phyloP scores from a whole-genome alignment of 306 rosid species.

The Glycine latifolia region DNA sequence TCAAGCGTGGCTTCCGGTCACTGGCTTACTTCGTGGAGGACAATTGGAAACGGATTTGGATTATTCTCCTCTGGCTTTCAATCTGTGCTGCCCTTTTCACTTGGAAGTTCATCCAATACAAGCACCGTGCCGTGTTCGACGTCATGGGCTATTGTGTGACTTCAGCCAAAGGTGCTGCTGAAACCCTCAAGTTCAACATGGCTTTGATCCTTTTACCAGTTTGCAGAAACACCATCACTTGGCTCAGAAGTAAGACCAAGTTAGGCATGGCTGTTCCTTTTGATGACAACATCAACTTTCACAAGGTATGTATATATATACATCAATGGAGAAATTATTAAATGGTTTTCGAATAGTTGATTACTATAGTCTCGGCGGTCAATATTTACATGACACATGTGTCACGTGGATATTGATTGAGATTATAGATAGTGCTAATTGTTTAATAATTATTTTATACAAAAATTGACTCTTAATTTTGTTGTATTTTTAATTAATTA shows the following conservation, averaged over 20 bases:
- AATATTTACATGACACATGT: background rate
- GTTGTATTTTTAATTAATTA: background rate
- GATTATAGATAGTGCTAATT: too few relatives aligned
- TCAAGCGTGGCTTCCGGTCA: constrained; percentile 55
- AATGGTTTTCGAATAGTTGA: background rate
- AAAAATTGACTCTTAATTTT: background rate
- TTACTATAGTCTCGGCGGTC: too few relatives aligned
- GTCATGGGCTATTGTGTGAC: constrained; percentile 91
- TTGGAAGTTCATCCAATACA: constrained; percentile 85
- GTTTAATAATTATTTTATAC: too few relatives aligned
- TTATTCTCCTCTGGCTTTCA: constrained; percentile 66
- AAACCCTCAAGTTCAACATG: constrained; percentile 91
- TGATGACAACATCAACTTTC: constrained; percentile 91
- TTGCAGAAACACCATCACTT: constrained; percentile 86
- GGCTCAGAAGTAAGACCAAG: constrained; percentile 80
- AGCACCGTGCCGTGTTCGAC: constrained; percentile 65
- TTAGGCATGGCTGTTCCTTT: constrained; percentile 74
- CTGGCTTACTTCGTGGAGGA: constrained; percentile 72
- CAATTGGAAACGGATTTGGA: constrained; percentile 86
- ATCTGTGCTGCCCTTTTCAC: constrained; percentile 76
- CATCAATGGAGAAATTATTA: background rate
- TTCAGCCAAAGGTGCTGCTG: constrained; percentile 86
- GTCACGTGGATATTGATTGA: too few relatives aligned
- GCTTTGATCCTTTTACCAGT: constrained; percentile 85
- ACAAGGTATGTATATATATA: constrained; percentile 67